A percentile compares a stretch with the other conserved stretches of the same genome.
Evolutionary conservation across 495 filamentous ascomycete species (phyloP).

Genomic region (Lepidopterella palustris): DNA sequence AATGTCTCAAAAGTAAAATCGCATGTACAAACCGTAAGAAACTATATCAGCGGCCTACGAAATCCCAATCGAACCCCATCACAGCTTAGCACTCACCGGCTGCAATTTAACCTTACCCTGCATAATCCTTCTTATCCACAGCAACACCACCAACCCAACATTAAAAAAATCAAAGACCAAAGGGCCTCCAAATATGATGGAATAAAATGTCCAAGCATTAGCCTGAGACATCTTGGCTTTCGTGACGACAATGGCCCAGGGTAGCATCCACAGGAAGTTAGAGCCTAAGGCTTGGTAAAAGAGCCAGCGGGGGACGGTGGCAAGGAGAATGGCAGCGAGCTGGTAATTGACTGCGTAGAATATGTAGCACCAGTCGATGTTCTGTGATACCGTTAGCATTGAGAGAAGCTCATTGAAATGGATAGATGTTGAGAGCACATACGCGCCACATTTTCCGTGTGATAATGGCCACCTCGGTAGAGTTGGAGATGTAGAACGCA

Average conservation of each 20-base stretch:
- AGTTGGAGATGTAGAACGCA: slow-evolving; percentile 53
- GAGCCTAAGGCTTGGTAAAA: slow-evolving; percentile 57
- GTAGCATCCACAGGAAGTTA: slow-evolving; percentile 61
- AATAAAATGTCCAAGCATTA: slow-evolving; percentile 63
- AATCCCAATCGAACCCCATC: too few relatives aligned
- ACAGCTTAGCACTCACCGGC: neutral
- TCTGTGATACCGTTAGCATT: slow-evolving; percentile 43
- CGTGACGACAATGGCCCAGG: slow-evolving; percentile 51
- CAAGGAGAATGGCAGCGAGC: slow-evolving; percentile 57
- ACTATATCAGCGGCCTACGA: too few relatives aligned
- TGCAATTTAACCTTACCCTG: slow-evolving; percentile 3
- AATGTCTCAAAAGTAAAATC: too few relatives aligned
- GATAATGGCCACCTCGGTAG: slow-evolving; percentile 44
- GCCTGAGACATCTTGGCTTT: slow-evolving; percentile 37
- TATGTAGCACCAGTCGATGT: slow-evolving; percentile 69
- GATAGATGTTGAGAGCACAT: neutral
- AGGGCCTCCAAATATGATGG: slow-evolving; percentile 62
- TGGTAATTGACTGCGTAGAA: slow-evolving; percentile 64
- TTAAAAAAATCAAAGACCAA: slow-evolving; percentile 61
- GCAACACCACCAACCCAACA: slow-evolving; percentile 42
- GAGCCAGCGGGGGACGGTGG: slow-evolving; percentile 62
- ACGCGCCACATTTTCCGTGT: neutral
- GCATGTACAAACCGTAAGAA: too few relatives aligned
- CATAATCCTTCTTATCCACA: slow-evolving; percentile 53
- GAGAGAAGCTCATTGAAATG: neutral